phyloP scores from a whole-genome alignment of 2,329 filamentous ascomycete genomes.

The Pseudogymnoascus sp. region DNA sequence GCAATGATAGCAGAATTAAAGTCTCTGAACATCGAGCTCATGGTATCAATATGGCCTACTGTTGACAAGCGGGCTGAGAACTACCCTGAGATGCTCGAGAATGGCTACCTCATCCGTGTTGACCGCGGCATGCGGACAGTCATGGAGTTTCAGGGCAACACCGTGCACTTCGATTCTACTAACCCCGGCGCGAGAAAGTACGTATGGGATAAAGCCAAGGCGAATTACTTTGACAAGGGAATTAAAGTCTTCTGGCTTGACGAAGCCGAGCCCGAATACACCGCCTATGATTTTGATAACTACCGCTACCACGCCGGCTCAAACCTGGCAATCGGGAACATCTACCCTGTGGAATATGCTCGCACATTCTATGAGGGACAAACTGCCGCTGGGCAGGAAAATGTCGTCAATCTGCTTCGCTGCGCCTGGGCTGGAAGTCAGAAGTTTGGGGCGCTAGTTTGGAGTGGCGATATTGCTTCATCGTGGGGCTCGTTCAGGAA shows the following conservation, averaged over 20 bases:
- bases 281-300: constrained; percentile 58
- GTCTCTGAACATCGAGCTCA: constrained; percentile 52
- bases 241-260: constrained; percentile 63
- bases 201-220: constrained; percentile 51
- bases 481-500: constrained; percentile 53
- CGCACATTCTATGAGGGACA: constrained; percentile 51
- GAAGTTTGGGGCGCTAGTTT: constrained; percentile 57
- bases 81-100: constrained; percentile 53
- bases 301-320: constrained; percentile 53
- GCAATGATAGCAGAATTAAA: constrained; percentile 57
- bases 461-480: constrained; percentile 60
- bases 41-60: constrained; percentile 65
- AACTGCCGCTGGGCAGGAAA: constrained; percentile 42
- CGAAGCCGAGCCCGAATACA: constrained; percentile 61
- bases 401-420: constrained; percentile 52
- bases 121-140: constrained; percentile 52
- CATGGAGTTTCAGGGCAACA: constrained; percentile 53
- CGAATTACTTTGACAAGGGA: constrained; percentile 55
- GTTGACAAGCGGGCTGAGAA: constrained; percentile 53
- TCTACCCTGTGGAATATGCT: constrained; percentile 52
- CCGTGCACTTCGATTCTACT: constrained; percentile 56
- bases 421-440: constrained; percentile 54
- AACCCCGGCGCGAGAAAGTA: constrained; percentile 51
- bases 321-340: constrained; percentile 50
- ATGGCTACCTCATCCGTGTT: constrained; percentile 51